A percentile compares a stretch with the other conserved stretches of the same genome.
Evolutionary conservation across 2,329 filamentous ascomycete genomes (phyloP).

Genomic region (Aspergillus proliferans): DNA sequence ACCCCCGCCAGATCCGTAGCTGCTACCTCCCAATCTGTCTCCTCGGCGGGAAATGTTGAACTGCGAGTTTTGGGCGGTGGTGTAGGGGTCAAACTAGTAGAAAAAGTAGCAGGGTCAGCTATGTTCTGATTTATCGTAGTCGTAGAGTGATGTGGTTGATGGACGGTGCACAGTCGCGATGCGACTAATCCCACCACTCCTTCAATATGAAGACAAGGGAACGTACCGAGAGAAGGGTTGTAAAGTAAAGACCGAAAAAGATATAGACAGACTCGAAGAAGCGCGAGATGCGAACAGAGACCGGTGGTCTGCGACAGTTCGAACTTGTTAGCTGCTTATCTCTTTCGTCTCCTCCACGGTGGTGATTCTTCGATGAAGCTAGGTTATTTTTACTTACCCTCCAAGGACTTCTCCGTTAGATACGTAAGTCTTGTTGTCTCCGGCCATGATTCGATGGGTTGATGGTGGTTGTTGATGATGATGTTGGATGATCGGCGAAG

Average conservation of each 20-base stretch:
- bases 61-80: constrained; percentile 39
- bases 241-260: constrained; percentile 45
- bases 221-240: constrained; percentile 44
- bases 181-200: not conserved
- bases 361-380: not conserved
- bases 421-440: constrained; percentile 28
- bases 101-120: constrained; percentile 9
- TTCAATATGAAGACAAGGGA: not conserved
- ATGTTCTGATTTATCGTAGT: not conserved
- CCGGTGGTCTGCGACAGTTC: constrained; percentile 33
- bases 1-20: constrained; percentile 19
- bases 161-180: too few relatives aligned
- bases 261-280: constrained; percentile 39
- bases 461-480: constrained; percentile 3
- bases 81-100: constrained; percentile 40
- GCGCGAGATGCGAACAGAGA: constrained; percentile 37
- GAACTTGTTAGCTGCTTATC: constrained; percentile 1
- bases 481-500: not conserved
- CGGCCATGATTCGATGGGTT: constrained; percentile 24
- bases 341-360: not conserved
- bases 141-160: too few relatives aligned
- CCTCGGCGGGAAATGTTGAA: constrained; percentile 38
- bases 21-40: constrained; percentile 17
- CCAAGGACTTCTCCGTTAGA: constrained; percentile 35
- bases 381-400: constrained; percentile 18